phyloP scores from a whole-genome alignment of 1,284 basidiomycete species.

The Trametes sp. region DNA sequence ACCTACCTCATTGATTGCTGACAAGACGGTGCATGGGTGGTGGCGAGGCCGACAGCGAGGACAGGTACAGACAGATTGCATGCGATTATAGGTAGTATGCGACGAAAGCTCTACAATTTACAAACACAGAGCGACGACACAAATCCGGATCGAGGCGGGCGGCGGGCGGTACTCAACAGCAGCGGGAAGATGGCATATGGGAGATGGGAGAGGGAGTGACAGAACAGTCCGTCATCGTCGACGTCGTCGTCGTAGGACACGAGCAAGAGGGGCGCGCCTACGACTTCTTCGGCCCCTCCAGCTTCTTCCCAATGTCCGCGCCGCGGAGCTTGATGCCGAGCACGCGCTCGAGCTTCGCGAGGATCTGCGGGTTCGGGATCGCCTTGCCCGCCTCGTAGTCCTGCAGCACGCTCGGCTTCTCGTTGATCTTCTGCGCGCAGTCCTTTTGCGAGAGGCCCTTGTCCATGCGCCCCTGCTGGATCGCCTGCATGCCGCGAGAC shows the following conservation, averaged over 20 bases:
- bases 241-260: constrained; percentile 29
- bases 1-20: background rate
- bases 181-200: background rate
- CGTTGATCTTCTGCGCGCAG: constrained; percentile 91
- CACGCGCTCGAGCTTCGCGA: constrained; percentile 90
- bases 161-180: background rate
- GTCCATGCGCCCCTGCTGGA: constrained; percentile 83
- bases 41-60: too few relatives aligned
- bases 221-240: too few relatives aligned
- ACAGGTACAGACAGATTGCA: constrained; percentile 24
- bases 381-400: constrained; percentile 94
- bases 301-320: constrained; percentile 83
- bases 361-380: constrained; percentile 89
- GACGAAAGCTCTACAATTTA: constrained; percentile 34
- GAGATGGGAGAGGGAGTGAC: too few relatives aligned
- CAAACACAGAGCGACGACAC: constrained; percentile 25
- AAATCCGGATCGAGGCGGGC: constrained; percentile 13
- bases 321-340: constrained; percentile 95
- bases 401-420: constrained; percentile 87
- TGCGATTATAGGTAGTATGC: constrained; percentile 30
- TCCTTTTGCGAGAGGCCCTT: constrained; percentile 91
- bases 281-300: constrained; percentile 79
- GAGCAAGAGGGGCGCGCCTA: constrained; percentile 49
- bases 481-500: constrained; percentile 59
- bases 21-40: too few relatives aligned